phyloP scores from a whole-genome alignment of 2,329 filamentous ascomycete species.

The Orbilia oligospora region DNA sequence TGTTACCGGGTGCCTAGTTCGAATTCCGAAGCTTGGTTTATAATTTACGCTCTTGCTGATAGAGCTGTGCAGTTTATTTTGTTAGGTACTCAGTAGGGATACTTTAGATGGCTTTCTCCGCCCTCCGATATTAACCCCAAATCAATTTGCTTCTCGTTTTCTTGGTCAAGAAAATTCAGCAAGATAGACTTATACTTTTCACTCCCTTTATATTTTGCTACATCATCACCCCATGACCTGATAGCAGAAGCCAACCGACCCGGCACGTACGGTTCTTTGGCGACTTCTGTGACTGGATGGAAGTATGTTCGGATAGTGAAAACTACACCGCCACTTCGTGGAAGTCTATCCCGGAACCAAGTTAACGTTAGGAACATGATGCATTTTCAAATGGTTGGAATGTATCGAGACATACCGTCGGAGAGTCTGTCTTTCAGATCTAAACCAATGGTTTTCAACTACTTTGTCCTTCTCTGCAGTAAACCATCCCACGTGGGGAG shows the following conservation, averaged over 20 bases:
- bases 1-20: too few relatives aligned
- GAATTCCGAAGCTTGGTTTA: too few relatives aligned
- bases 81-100: slow-evolving; percentile 26
- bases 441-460: slow-evolving; percentile 81
- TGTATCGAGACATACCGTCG: slow-evolving; percentile 70
- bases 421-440: slow-evolving; percentile 81
- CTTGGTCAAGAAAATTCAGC: slow-evolving; percentile 81
- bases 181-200: slow-evolving; percentile 81
- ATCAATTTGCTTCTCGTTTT: slow-evolving; percentile 81
- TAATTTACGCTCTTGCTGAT: too few relatives aligned
- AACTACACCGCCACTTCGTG: slow-evolving; percentile 66
- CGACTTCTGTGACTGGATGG: slow-evolving; percentile 78
- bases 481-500: slow-evolving; percentile 76
- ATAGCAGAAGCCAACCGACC: slow-evolving; percentile 83
- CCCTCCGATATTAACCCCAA: slow-evolving; percentile 74
- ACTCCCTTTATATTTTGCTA: slow-evolving; percentile 82
- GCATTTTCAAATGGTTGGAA: slow-evolving; percentile 65
- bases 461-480: slow-evolving; percentile 81
- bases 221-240: slow-evolving; percentile 84
- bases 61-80: too few relatives aligned
- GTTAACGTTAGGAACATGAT: slow-evolving; percentile 65
- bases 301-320: slow-evolving; percentile 89
- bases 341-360: slow-evolving; percentile 24
- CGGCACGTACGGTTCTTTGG: slow-evolving; percentile 80
- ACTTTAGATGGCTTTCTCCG: slow-evolving; percentile 70